Evolutionary conservation across 2,329 filamentous ascomycete genomes (phyloP).

Genomic region (Sporothrix curviconia): DNA sequence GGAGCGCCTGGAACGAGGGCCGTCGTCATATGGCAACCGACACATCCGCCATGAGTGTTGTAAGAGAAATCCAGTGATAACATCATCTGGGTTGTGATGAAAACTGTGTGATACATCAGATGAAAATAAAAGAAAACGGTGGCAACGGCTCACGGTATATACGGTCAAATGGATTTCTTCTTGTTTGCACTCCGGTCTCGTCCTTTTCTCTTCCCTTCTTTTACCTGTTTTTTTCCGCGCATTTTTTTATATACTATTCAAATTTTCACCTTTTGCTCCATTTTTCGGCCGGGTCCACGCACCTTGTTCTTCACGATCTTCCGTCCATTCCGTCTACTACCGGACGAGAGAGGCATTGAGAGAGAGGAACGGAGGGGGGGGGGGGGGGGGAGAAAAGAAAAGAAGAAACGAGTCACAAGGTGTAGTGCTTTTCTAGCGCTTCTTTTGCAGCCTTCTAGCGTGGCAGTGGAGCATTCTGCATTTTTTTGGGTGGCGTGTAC

Average conservation of each 20-base stretch:
- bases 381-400: too few species aligned
- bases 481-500: not conserved
- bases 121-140: too few species aligned
- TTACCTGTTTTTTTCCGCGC: not conserved
- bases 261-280: not conserved
- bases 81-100: too few species aligned
- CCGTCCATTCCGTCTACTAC: not conserved
- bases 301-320: not conserved
- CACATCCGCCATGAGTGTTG: not conserved
- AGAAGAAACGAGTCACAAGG: not conserved
- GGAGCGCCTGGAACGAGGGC: too few species aligned
- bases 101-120: too few species aligned
- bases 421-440: conserved; percentile 5
- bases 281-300: not conserved
- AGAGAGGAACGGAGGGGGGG: too few species aligned
- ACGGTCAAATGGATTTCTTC: too few species aligned
- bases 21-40: not conserved
- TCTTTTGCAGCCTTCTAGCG: conserved; percentile 9
- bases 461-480: not conserved
- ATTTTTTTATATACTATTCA: not conserved
- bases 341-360: not conserved
- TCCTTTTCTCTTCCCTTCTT: conserved; percentile 1
- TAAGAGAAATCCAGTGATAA: too few species aligned
- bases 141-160: too few species aligned
- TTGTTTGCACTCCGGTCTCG: not conserved